Evolutionary conservation across 2,329 filamentous ascomycete genomes (phyloP), one percentile per base, ranked within the genome.

Genomic region (Colletotrichum coccodes): DNA sequence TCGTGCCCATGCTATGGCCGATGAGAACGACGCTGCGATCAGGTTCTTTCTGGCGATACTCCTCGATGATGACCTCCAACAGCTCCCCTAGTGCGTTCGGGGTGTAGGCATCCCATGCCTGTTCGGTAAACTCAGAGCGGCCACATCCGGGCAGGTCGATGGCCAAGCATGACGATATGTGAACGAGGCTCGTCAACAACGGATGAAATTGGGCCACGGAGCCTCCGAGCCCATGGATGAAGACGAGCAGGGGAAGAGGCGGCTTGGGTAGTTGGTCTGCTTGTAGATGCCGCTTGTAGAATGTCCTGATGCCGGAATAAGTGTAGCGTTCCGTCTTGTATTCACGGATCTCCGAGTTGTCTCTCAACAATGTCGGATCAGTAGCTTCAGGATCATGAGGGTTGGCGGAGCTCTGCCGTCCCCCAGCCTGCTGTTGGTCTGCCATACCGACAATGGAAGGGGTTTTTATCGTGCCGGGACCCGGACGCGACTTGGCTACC

Each of bases 101-200:
- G 0, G 89, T 91, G 78, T 98, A 99, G 8, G 95, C 94, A 49
- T 89, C 86, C 90, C 93, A 95, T 26, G 86, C 79, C 18, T 83
- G 89, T 23, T 92, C 91, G 18, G 87, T 83, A 79, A 95, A 97
- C 9, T 86, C 83, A 2, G 95, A 98, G 26, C 91, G 84, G 34
- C 96, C 96, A 74, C 95, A 97, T 44, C 96, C 96, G 1, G 96
- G 95, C 4, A 98, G 85, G 77, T 99, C 96, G 71, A 98, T 90
- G 4, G 94, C 93, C 44, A 97, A 86, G 77, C 95, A 97, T 54
- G 94, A 91, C 14, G 93, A 94, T 56, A 94, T 84, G 76, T 97
- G 94, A 58, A 92, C 89, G 54, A 99, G 85, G 78, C 93, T 96
- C 23, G 90, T 92, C 18, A 98, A 82, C 6, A 98, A 82, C 34